Evolutionary conservation across 2,329 filamentous ascomycete species (phyloP).

Genomic region (Trichoderma breve): DNA sequence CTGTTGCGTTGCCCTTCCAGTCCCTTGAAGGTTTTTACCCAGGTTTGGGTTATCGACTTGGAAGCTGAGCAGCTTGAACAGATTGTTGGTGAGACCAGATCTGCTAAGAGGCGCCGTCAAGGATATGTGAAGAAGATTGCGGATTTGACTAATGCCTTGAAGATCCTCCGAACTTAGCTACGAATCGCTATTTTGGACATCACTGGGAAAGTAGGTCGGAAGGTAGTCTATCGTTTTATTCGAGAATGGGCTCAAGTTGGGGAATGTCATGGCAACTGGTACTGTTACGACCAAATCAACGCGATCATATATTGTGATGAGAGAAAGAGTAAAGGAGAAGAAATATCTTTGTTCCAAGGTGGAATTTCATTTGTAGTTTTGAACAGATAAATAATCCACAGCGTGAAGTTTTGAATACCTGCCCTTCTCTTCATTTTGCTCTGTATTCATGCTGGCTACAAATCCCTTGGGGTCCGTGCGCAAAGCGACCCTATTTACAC

Average conservation of each 20-base stretch:
- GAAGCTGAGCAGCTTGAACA: neutral
- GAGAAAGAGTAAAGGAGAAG: neutral
- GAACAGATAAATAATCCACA: neutral
- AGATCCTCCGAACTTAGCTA: neutral
- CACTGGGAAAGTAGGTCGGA: neutral
- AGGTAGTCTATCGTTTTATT: neutral
- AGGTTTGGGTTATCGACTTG: neutral
- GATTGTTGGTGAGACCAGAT: neutral
- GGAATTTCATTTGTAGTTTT: neutral
- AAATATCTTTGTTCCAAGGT: neutral
- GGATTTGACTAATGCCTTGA: neutral
- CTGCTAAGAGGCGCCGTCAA: neutral
- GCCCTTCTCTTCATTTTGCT: neutral
- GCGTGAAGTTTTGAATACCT: neutral
- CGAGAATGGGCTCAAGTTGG: neutral
- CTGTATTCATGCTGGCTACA: neutral
- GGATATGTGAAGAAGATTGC: neutral
- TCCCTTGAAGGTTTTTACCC: neutral
- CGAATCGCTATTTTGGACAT: neutral
- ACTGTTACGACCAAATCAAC: neutral
- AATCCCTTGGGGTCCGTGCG: neutral
- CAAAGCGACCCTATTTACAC: too few species aligned
- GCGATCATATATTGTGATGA: neutral
- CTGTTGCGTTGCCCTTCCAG: neutral
- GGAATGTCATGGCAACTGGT: neutral